Evolutionary conservation across 306 rosid species (phyloP), one percentile per base, ranked within the genome.

Genomic region (Calophaca sinica): DNA sequence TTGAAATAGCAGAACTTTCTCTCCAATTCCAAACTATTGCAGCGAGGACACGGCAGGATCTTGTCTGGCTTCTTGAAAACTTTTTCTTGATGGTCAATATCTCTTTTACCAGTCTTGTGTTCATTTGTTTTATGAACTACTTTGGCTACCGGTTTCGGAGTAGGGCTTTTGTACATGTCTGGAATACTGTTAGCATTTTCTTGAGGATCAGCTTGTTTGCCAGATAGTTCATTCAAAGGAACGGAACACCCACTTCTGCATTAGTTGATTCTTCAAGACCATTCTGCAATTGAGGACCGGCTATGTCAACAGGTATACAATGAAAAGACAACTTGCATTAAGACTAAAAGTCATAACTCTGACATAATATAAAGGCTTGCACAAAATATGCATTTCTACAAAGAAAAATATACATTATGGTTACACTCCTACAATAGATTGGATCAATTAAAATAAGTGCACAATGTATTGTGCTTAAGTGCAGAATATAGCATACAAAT

Each of bases 1-100:
- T 88, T 88, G 83, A 88, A 88, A 68, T 86, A 88, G 82, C 92
- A 88, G 74, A 88, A 88, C 80, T 88, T 88, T 36, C 89, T 88
- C 71, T 84, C 88, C 68, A 61, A 64, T 63, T 84, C 88, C 68
- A 61, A 64, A 80, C 93, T 88, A 70, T 88, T 70, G 80, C 90
- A 87, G 6, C 88, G 90, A 67, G 96, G 89, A 68, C 90, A 88
- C 5, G 85, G 86, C 31, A 87, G 85, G 72, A 91, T 69, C 82
- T 84, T 77, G 80, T 86, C 82, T 35, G 89, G 89, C 85, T 78
- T 89, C 76, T 70, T 81, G 15, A 84, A 64, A 73, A 32, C 67
- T 72, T 83, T 91, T 67, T 75, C 88, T 72, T 80, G 81, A 31
- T 15, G 72, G 68, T 75, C 81, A 12, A 52, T 42, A 66, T 82